Base-by-base conservation (phyloP, 768 basidiomycete species). In the Agaricus subrufescens region DNA sequence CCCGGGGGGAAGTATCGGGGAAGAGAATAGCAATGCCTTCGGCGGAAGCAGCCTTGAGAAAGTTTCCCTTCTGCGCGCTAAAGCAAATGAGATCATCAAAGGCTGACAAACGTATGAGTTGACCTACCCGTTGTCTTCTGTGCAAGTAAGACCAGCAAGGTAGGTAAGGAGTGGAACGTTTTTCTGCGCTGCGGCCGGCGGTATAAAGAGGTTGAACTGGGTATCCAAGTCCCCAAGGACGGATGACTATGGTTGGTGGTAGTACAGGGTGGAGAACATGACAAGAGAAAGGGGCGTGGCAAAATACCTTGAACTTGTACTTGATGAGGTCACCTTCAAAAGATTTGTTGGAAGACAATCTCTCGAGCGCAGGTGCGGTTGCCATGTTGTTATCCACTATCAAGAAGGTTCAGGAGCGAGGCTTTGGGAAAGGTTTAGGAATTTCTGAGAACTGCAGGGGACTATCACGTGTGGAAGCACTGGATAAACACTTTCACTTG, bases 1-100 rank as follows among this genome's bases (percentile, higher is more conserved):
- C 94, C 38, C 97, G 83, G 1, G 97, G 97, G 34, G 91, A 94
- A 0, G 96, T 98, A 66, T 99, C 97, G 2, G 97, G 93, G 69
- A 98, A 93, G 55, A 98, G 82, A 49, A 98, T 74, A 0, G 97
- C 95, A 53, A 99, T 86, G 5, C 89, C 87, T 63, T 96, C 85
- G 19, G 83, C 76, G 4, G 93, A 82, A 1, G 96, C 96, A 40
- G 88, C 83, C n/a, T 84, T 79, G 39, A 98, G 73, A 73, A 98
- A 96, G 10, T 81, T 82, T n/a, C 93, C 95, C 69, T 99, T 98
- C 71, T 95, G 92, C 1, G 96, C 84, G 0, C 91, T 94, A 62
- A n/a, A 30, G 25, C 7, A 15, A 19, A 30, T 38, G 19, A 53
- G 12, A 30, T 46, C 25, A 10, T 38, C n/a, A 30, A 47, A 48